A percentile compares a stretch with the other conserved stretches of the same genome.
These are phyloP conservation scores for Xylariaceae sp. DNA, from an alignment of 2,329 filamentous ascomycete species.

Conservation along the genomic window DNA sequence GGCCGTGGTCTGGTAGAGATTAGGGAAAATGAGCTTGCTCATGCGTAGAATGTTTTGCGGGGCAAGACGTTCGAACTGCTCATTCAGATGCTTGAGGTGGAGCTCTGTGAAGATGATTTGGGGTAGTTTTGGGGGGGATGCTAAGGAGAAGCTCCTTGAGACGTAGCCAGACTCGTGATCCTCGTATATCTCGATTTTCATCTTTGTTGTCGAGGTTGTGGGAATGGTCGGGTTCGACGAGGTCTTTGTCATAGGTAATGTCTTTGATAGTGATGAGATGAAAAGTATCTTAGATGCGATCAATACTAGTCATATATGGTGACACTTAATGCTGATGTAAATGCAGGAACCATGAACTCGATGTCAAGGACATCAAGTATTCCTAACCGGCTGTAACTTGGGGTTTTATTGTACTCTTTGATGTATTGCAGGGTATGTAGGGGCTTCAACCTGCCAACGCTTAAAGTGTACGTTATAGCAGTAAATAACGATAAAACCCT, in stretches of 20 bases:
- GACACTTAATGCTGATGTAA: no score
- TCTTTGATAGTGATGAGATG: background rate
- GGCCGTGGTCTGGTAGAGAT: slow-evolving; percentile 85
- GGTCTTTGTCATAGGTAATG: no score
- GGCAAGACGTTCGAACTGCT: slow-evolving; percentile 84
- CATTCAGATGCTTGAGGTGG: slow-evolving; percentile 90
- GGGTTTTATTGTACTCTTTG: background rate
- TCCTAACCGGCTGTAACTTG: background rate
- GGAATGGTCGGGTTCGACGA: background rate
- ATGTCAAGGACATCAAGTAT: no score
- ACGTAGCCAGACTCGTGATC: slow-evolving; percentile 81
- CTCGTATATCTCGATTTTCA: background rate
- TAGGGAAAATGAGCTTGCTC: slow-evolving; percentile 88
- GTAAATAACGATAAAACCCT: no score
- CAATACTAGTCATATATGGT: no score
- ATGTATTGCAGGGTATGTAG: background rate
- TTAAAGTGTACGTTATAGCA: no score
- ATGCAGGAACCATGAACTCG: no score
- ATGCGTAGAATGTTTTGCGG: slow-evolving; percentile 92
- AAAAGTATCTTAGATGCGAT: no score
- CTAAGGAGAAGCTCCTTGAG: slow-evolving; percentile 67
- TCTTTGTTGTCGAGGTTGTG: background rate
- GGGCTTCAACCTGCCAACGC: background rate
- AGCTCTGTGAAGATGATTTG: slow-evolving; percentile 84
- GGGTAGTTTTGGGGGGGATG: slow-evolving; percentile 60